A percentile compares a stretch with the other conserved stretches of the same genome.
Evolutionary conservation across 1,139 yeast species (phyloP).

Genomic region (Hansenula sp.): DNA sequence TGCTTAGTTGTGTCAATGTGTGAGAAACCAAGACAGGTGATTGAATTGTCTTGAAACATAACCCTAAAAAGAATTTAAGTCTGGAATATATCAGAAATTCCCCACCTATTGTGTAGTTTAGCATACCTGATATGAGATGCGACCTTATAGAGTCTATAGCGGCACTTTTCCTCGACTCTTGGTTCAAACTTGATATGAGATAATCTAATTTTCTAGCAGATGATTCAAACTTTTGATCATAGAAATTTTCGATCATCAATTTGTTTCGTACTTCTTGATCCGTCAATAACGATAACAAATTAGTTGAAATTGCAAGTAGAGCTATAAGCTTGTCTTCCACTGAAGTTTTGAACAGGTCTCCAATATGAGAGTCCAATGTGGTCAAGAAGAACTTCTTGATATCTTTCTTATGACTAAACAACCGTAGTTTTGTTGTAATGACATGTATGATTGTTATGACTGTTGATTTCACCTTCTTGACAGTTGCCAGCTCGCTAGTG

Average conservation of each 20-base stretch:
- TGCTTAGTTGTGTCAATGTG: constrained; percentile 10
- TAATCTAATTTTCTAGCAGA: constrained; percentile 18
- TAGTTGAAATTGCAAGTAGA: constrained; percentile 12
- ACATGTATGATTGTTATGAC: constrained; percentile 18
- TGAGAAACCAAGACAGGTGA: constrained; percentile 9
- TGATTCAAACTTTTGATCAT: constrained; percentile 19
- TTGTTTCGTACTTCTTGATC: constrained; percentile 16
- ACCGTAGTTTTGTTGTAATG: constrained; percentile 14
- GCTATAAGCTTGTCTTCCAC: constrained; percentile 9
- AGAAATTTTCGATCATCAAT: constrained; percentile 15
- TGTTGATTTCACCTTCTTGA: constrained; percentile 17
- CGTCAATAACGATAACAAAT: constrained; percentile 17
- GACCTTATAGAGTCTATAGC: constrained; percentile 17
- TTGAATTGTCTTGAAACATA: constrained; percentile 9
- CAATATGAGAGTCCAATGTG: constrained; percentile 11
- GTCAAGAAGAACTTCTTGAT: constrained; percentile 11
- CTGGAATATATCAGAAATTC: constrained; percentile 11
- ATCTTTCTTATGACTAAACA: constrained; percentile 15
- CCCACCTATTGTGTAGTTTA: constrained; percentile 14
- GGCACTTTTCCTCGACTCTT: constrained; percentile 1
- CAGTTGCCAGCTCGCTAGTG: constrained; percentile 8
- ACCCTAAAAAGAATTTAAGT: constrained; percentile 10
- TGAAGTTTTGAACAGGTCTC: constrained; percentile 11
- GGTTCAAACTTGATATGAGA: constrained; percentile 10
- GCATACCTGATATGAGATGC: constrained; percentile 13